phyloP scores from a whole-genome alignment of 768 basidiomycete genomes.

The Omphalotus guepiniiformis region DNA sequence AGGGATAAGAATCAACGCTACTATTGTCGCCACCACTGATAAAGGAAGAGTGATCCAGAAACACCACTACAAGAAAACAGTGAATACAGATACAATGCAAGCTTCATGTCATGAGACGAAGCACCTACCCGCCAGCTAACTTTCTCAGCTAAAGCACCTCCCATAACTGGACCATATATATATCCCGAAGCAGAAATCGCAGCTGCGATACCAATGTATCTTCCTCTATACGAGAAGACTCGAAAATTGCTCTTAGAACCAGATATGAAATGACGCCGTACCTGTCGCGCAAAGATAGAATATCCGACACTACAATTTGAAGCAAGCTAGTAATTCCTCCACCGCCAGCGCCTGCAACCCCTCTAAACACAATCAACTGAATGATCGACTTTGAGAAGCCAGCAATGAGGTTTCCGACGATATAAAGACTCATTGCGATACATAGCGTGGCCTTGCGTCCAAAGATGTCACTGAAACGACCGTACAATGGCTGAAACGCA shows the following conservation, averaged over 20 bases:
- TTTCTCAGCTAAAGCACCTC: conserved; percentile 59
- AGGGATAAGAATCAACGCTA: conserved; percentile 63
- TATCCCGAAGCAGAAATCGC: conserved; percentile 55
- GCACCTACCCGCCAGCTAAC: conserved; percentile 56
- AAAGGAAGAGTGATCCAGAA: conserved; percentile 71
- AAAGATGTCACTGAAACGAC: conserved; percentile 63
- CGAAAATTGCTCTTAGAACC: neutral
- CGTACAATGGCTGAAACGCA: conserved; percentile 60
- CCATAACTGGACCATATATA: conserved; percentile 62
- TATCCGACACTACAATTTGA: conserved; percentile 70
- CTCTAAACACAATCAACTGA: conserved; percentile 66
- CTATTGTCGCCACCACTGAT: conserved; percentile 45
- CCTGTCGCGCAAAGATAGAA: conserved; percentile 67
- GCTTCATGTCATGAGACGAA: neutral
- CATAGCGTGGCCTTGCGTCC: conserved; percentile 60
- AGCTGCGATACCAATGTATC: conserved; percentile 74
- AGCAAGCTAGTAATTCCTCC: conserved; percentile 66
- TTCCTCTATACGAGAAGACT: conserved; percentile 40
- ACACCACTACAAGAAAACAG: conserved; percentile 47
- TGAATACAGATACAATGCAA: neutral
- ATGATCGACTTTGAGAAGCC: conserved; percentile 63
- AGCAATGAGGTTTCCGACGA: conserved; percentile 59
- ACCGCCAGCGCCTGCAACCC: conserved; percentile 65
- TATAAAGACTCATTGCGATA: conserved; percentile 52
- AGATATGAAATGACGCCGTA: conserved; percentile 15